Evolutionary conservation across 768 basidiomycete species (phyloP).

Genomic region (Lactarius pseudohatsudake): DNA sequence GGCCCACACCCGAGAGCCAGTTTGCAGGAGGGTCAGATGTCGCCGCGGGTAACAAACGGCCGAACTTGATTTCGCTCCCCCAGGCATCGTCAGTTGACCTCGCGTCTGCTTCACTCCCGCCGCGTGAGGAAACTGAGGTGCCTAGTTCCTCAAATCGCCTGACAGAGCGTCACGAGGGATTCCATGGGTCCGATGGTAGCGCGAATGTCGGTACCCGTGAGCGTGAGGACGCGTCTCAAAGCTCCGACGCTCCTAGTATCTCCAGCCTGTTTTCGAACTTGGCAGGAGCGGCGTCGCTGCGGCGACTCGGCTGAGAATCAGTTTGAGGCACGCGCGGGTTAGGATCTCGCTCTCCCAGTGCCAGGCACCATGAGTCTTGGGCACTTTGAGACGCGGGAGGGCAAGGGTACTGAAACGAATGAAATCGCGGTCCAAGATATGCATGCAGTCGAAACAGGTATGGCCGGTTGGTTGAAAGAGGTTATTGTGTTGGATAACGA

Average conservation of each 20-base stretch:
- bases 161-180: background rate
- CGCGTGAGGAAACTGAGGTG: background rate
- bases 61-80: background rate
- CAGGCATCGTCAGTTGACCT: slow-evolving; percentile 8
- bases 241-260: background rate
- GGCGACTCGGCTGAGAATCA: background rate
- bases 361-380: background rate
- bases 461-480: no score
- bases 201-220: no score
- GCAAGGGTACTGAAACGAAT: background rate
- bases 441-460: no score
- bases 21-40: background rate
- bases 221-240: background rate
- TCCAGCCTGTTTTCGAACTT: background rate
- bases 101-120: slow-evolving; percentile 9
- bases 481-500: no score
- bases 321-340: background rate
- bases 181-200: background rate
- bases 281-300: no score
- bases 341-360: background rate
- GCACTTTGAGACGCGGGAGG: background rate
- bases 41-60: background rate
- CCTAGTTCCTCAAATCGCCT: background rate
- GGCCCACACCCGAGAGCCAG: background rate
- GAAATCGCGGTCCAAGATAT: background rate